These are phyloP conservation scores for Trichosanthes cucumerina DNA, from an alignment of 306 rosid species.

Conservation along the genomic window DNA sequence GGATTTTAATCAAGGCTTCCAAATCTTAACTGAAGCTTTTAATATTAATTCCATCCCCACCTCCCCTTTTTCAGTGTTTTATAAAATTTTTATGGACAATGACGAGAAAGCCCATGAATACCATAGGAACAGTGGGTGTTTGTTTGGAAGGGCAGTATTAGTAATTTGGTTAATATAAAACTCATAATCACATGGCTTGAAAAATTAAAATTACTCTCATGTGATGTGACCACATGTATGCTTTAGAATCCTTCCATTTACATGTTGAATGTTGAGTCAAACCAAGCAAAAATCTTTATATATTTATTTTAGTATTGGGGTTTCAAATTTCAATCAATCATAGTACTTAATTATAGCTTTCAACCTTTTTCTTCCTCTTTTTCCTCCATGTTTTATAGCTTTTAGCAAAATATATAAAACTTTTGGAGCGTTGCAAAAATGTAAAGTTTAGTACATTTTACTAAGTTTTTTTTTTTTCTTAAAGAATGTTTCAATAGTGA, in stretches of 20 bases:
- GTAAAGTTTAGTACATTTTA: neutral
- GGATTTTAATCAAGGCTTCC: slow-evolving; percentile 52
- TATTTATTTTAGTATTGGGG: neutral
- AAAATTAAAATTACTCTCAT: slow-evolving; percentile 50
- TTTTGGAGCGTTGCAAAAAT: neutral
- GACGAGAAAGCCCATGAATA: slow-evolving; percentile 29
- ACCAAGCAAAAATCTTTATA: neutral
- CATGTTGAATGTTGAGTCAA: neutral
- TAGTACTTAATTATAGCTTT: neutral
- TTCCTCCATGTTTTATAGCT: slow-evolving; percentile 8
- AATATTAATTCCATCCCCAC: slow-evolving; percentile 5
- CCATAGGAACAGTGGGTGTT: slow-evolving; percentile 21
- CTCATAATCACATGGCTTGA: slow-evolving; percentile 55
- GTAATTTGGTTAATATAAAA: neutral
- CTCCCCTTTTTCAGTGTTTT: slow-evolving; percentile 2
- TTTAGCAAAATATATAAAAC: neutral
- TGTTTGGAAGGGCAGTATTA: neutral
- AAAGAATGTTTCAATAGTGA: neutral
- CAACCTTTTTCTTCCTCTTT: neutral
- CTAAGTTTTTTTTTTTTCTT: neutral
- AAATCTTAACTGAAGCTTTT: slow-evolving; percentile 64
- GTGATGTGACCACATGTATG: slow-evolving; percentile 74
- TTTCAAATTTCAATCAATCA: neutral
- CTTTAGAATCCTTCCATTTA: slow-evolving; percentile 47
- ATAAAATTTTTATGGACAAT: neutral